These are phyloP conservation scores for Fusarium mundagurra DNA, from an alignment of 2,329 filamentous ascomycete species.

Conservation along the genomic window DNA sequence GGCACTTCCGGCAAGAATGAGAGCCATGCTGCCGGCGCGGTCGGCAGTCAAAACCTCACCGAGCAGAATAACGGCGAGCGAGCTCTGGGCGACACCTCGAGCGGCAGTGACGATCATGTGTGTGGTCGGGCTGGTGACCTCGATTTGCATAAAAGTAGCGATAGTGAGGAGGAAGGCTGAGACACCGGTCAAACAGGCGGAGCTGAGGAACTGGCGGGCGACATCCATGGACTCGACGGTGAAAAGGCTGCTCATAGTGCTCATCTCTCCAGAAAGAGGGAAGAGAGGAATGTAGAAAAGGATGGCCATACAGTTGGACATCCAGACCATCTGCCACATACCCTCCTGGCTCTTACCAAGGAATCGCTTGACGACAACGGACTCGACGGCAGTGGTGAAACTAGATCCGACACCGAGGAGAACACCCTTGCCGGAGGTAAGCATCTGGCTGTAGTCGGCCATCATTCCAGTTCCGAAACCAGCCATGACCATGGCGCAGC, in stretches of 20 bases:
- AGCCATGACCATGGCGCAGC: constrained; percentile 43
- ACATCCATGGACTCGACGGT: constrained; percentile 24
- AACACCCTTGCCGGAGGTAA: constrained; percentile 41
- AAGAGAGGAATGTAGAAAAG: constrained; percentile 41
- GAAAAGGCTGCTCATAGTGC: constrained; percentile 33
- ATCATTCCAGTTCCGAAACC: constrained; percentile 42
- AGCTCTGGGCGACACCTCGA: constrained; percentile 41
- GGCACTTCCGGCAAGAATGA: constrained; percentile 39
- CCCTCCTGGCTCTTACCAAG: constrained; percentile 42
- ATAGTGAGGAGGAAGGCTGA: constrained; percentile 42
- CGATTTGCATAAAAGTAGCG: constrained; percentile 43
- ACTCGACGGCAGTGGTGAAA: constrained; percentile 42
- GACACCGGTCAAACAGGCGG: constrained; percentile 37
- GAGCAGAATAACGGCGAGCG: constrained; percentile 40
- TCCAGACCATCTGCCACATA: constrained; percentile 45
- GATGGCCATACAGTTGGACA: constrained; percentile 42
- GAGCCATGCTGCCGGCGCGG: constrained; percentile 41
- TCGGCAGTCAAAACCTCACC: constrained; percentile 40
- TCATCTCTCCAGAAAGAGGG: constrained; percentile 39
- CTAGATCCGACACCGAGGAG: constrained; percentile 40
- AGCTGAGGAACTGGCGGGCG: constrained; percentile 36
- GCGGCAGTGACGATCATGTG: constrained; percentile 44
- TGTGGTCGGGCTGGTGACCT: constrained; percentile 42
- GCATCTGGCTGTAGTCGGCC: constrained; percentile 43
- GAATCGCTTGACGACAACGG: constrained; percentile 41